Conservation (phyloP, 2,329 filamentous ascomycete species). For the Periglandula ipomoeae region DNA sequence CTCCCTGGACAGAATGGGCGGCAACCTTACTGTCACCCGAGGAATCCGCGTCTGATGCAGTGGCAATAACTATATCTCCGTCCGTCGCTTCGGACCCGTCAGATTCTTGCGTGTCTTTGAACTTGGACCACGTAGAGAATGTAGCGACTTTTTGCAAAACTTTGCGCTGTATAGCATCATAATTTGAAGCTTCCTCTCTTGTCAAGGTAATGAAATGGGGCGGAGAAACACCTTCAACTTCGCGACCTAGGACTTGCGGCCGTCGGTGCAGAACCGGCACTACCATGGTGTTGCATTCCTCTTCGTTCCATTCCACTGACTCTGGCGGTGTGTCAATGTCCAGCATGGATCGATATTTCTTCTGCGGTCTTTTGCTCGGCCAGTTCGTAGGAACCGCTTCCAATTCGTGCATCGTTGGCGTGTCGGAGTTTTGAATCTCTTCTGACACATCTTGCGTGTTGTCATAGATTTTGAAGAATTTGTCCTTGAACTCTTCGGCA, state of each 20-base stretch:
- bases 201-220: slow-evolving; percentile 69
- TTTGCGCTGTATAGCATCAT: slow-evolving; percentile 71
- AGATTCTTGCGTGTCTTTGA: slow-evolving; percentile 42
- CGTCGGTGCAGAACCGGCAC: slow-evolving; percentile 61
- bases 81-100: slow-evolving; percentile 47
- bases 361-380: slow-evolving; percentile 41
- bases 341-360: slow-evolving; percentile 42
- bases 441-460: slow-evolving; percentile 61
- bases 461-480: slow-evolving; percentile 80
- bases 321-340: slow-evolving; percentile 32
- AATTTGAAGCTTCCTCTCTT: slow-evolving; percentile 55
- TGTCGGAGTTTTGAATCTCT: slow-evolving; percentile 56
- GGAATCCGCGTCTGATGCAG: slow-evolving; percentile 53
- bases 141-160: slow-evolving; percentile 66
- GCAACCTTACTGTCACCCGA: slow-evolving; percentile 62
- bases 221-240: slow-evolving; percentile 25
- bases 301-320: slow-evolving; percentile 48
- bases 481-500: slow-evolving; percentile 72
- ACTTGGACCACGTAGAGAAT: slow-evolving; percentile 61
- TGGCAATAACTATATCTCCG: slow-evolving; percentile 60
- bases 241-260: slow-evolving; percentile 21
- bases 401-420: slow-evolving; percentile 66
- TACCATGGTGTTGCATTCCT: slow-evolving; percentile 56
- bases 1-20: slow-evolving; percentile 72
- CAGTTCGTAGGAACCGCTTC: slow-evolving; percentile 73